These are phyloP conservation scores for Quercus agrifolia DNA, from an alignment of 306 rosid genomes.

Conservation along the genomic window DNA sequence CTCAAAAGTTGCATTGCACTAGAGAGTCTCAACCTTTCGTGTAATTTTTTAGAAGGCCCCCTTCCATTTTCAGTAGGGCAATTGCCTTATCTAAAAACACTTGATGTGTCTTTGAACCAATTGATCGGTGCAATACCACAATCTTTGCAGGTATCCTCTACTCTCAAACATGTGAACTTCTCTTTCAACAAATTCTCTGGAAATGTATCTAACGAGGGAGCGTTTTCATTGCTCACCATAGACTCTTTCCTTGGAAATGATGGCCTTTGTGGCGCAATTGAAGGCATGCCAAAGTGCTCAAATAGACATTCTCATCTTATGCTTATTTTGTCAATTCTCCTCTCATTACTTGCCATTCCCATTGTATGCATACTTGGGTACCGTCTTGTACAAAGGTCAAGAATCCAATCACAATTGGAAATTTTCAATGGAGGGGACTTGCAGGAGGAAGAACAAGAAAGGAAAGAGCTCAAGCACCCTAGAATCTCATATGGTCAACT, in stretches of 20 bases:
- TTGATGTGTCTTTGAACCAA: slow-evolving; percentile 78
- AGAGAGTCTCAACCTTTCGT: slow-evolving; percentile 72
- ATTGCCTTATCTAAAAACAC: slow-evolving; percentile 52
- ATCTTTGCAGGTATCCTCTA: slow-evolving; percentile 53
- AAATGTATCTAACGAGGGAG: slow-evolving; percentile 54
- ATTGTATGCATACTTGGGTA: slow-evolving; percentile 45
- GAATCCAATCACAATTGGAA: slow-evolving; percentile 19
- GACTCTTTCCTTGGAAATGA: slow-evolving; percentile 63
- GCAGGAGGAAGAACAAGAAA: slow-evolving; percentile 46
- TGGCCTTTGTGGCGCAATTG: slow-evolving; percentile 61
- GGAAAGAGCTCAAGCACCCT: slow-evolving; percentile 54
- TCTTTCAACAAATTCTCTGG: slow-evolving; percentile 82
- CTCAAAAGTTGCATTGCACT: slow-evolving; percentile 80
- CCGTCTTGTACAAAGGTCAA: slow-evolving; percentile 34
- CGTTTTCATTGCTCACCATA: slow-evolving; percentile 53
- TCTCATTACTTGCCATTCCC: slow-evolving; percentile 52
- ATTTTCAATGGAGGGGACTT: slow-evolving; percentile 26
- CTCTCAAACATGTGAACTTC: slow-evolving; percentile 64
- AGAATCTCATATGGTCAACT: slow-evolving; percentile 75
- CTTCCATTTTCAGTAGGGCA: slow-evolving; percentile 68
- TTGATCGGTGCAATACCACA: slow-evolving; percentile 60
- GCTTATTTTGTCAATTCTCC: slow-evolving; percentile 42
- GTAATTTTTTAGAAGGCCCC: slow-evolving; percentile 61
- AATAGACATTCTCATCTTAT: slow-evolving; percentile 39
- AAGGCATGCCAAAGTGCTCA: slow-evolving; percentile 63